Percentiles rank a stretch among this genome's conserved stretches.
Evolutionary conservation across 1,284 basidiomycete genomes (phyloP).

Genomic region (Ustilago loliicola): DNA sequence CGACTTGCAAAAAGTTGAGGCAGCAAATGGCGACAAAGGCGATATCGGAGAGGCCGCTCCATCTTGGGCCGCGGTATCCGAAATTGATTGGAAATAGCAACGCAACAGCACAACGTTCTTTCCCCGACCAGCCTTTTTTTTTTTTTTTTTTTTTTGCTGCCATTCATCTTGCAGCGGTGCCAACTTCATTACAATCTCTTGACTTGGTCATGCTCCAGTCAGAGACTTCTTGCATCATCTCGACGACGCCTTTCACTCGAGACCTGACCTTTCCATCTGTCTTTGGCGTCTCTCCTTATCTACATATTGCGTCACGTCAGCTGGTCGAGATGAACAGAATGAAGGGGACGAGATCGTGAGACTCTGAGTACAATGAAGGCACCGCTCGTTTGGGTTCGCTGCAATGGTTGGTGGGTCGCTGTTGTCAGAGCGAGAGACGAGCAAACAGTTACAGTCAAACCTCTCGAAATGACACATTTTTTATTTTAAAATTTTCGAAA

Average conservation of each 20-base stretch:
- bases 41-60: neutral
- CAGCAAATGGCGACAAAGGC: constrained; percentile 8
- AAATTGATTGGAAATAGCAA: neutral
- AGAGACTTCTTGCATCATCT: neutral
- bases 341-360: neutral
- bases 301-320: neutral
- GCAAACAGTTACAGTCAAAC: neutral
- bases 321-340: neutral
- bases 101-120: neutral
- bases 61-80: constrained; percentile 24
- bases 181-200: neutral
- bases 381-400: neutral
- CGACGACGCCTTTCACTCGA: neutral
- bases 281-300: neutral
- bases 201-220: constrained; percentile 3
- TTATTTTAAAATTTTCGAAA: too few species aligned
- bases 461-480: too few species aligned
- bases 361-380: neutral
- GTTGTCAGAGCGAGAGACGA: neutral
- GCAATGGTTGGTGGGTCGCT: neutral
- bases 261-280: neutral
- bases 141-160: too few species aligned
- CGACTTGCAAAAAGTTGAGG: neutral
- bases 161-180: neutral
- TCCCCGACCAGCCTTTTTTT: neutral